Evolutionary conservation across 805 yeast genomes (phyloP), one percentile per base, ranked within the genome.

Genomic region (Groenewaldozyma tartarivorans): DNA sequence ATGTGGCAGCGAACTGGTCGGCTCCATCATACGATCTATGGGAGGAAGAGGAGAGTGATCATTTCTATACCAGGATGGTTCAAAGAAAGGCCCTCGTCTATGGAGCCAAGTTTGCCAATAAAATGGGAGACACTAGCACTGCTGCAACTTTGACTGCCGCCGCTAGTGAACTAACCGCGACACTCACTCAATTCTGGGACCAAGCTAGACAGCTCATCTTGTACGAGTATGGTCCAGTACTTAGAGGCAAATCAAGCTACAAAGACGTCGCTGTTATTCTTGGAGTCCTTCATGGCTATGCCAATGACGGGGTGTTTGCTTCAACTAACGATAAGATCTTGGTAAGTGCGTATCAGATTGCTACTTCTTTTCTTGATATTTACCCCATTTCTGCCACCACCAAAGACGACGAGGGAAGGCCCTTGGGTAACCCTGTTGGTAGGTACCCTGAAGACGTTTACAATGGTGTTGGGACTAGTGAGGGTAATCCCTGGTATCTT

Each of bases 401-500:
- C 30, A 13, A 26, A 13, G 30, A 26, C 30, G 30, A 26, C 13
- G 30, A n/a, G n/a, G n/a, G n/a, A n/a, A n/a, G n/a, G n/a, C n/a
- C n/a, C n/a, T n/a, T 60, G 2, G 82, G 81, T 2, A 78, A 79
- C 38, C 95, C 81, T 0, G 61, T 88, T 40, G 97, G 97, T 2
- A 70, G 97, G 55, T 88, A 88, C 55, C 95, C 96, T 1, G 97
- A 88, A 54, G 97, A 88, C 60, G 58, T 80, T 6, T 88, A 88
- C 59, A 80, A 88, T 57, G 95, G 95, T 0, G 63, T 67, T 45
- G 78, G 76, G 0, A 65, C 72, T 0, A 68, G 79, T 24, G 84
- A 79, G 51, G 96, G 96, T 2, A 87, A 88, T 54, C 96, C 97
- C 4, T 88, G 96, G 97, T 85, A 86, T 55, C 72, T 88, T 43